Base-by-base conservation (phyloP, 2,329 filamentous ascomycete species). In the Colletotrichum sp. region DNA sequence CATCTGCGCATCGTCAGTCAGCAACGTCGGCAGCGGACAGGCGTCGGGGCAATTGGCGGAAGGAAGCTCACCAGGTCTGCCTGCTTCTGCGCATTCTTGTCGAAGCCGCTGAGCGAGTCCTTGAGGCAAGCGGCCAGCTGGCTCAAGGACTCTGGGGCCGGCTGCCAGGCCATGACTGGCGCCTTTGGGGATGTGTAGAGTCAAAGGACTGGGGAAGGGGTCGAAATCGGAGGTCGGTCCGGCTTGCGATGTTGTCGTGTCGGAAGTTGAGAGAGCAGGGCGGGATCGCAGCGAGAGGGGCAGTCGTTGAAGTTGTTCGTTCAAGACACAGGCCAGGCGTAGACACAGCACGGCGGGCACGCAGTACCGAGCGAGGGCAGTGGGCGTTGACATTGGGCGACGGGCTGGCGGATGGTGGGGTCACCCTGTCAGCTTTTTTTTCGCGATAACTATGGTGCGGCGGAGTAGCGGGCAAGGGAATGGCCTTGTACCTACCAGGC, bases 81-180 rank as follows among this genome's bases (percentile, higher is more conserved):
- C 85, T 98, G 94, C 87, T 96, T 98, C 85, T 97, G 96, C 69
- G 93, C 93, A 81, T 86, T 89, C 83, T 93, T 93, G 86, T 98
- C 92, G 83, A 94, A 93, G 80, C 94, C 94, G 84, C 95, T 98
- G 81, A 99, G 90, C 60, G 97, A 98, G 88, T 99, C 96, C 87
- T 93, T 95, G 82, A 99, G 92, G 86, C 93, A 98, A 82, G 93
- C 92, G 80, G 95, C 94, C 79, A 99, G 92, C 90, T 98, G 96
- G 89, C 91, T 91, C 89, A 99, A 90, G 84, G 94, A 95, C 89
- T 96, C 95, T 82, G 94, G 92, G 82, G 94, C 90, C 78, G 97
- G 97, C 88, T 98, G 95, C 97, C 97, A 99, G 86, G 93, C 92
- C 96, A 98, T 98, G 84, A 82, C 86, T 82, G 81, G 77, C 76